These are phyloP conservation scores for Russula earlei DNA, from an alignment of 768 basidiomycete genomes.

Conservation along the genomic window DNA sequence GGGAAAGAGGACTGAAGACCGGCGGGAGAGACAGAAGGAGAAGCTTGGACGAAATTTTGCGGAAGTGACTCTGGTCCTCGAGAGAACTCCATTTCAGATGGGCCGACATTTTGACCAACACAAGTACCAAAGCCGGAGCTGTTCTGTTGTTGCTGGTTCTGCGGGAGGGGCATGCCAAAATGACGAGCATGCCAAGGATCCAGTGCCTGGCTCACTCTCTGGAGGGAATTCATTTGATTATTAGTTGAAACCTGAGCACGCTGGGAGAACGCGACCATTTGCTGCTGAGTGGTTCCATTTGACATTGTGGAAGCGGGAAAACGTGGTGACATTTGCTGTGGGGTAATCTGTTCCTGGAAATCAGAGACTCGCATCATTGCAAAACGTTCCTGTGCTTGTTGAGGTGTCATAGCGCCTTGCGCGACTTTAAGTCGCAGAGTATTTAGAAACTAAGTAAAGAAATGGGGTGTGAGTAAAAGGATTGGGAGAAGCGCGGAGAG, in stretches of 20 bases:
- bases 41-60: slow-evolving; percentile 6
- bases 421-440: not conserved
- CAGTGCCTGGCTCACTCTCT: slow-evolving; percentile 1
- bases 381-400: not conserved
- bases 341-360: not conserved
- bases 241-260: not conserved
- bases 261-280: not conserved
- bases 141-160: slow-evolving; percentile 1
- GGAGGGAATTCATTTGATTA: slow-evolving; percentile 1
- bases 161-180: not conserved
- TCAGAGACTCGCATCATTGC: not conserved
- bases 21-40: not conserved
- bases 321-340: not conserved
- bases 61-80: slow-evolving; percentile 6
- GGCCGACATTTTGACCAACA: slow-evolving; percentile 7
- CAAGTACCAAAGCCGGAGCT: not conserved
- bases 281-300: not conserved
- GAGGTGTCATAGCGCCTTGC: not conserved
- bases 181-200: slow-evolving; percentile 1
- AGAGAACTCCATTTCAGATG: slow-evolving; percentile 4
- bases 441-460: not conserved
- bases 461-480: not conserved
- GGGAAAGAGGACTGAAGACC: not conserved
- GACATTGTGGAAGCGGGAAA: not conserved
- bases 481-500: not conserved